Evolutionary conservation across 805 yeast genomes (phyloP), one percentile per base, ranked within the genome.

Genomic region (Priceomyces fermenticarens): DNA sequence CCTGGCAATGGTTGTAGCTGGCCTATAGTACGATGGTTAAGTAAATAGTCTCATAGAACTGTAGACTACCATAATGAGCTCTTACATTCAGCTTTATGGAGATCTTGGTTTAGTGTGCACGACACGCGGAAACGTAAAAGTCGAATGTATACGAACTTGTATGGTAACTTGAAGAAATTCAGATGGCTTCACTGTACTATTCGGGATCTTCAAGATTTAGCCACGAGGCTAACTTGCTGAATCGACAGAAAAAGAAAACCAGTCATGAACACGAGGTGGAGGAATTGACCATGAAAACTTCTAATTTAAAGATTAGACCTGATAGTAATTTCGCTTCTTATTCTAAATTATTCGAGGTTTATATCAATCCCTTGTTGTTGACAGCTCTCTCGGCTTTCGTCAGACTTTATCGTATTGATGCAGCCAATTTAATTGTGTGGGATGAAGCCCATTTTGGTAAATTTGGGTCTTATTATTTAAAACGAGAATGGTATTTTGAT

Each of bases 381-480:
- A 68, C 74, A 11, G 54, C 58, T 23, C 33, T 63, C 23, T 62
- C 73, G 3, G 65, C 65, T 7, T 47, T 51, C 46, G 75, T 88
- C 32, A 78, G 98, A 52, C 78, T 89, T 62, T 82, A 86, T 67
- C 71, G 75, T 46, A 84, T 91, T 51, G 85, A 86, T 40, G 70
- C 75, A 42, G 85, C 88, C 46, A 72, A 77, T 42, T 72, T 76
- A 41, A 97, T 93, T 25, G 93, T 93, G 16, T 90, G 97, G 97
- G 97, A 89, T 66, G 97, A 89, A 61, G 97, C 97, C 31, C 97
- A 90, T 69, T 91, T 91, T 63, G 99, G 97, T 38, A 93, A 91
- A 62, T 91, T 91, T 61, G 98, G 97, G 26, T 83, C 96, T 10
- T 84, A 88, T 61, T 91, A 91, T 63, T 71, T 91, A 47, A 82